Conservation (phyloP, 2,329 filamentous ascomycete genomes). For the Alternaria viburni region DNA sequence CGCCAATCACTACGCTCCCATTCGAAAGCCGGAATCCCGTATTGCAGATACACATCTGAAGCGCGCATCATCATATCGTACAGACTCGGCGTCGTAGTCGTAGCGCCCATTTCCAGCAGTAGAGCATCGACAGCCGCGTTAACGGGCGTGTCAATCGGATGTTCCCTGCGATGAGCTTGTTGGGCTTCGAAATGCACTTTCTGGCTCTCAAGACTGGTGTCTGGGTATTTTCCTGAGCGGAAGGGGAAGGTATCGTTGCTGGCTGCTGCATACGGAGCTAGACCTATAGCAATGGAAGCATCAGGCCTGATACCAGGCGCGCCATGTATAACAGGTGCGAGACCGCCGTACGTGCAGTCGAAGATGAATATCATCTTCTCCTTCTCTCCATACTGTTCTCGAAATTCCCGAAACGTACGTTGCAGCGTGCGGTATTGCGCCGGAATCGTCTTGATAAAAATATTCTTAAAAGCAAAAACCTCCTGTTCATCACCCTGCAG, state of each 20-base stretch:
- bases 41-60: conserved; percentile 39
- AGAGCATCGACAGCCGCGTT: conserved; percentile 17
- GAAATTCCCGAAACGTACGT: conserved; percentile 34
- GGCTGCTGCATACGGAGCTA: conserved; percentile 19
- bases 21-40: conserved; percentile 45
- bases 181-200: conserved; percentile 12
- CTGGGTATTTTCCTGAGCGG: conserved; percentile 13
- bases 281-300: conserved; percentile 52
- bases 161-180: not conserved
- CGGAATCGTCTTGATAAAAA: conserved; percentile 47
- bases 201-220: conserved; percentile 10
- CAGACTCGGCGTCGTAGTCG: conserved; percentile 1
- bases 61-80: conserved; percentile 27
- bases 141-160: conserved; percentile 16
- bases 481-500: conserved; percentile 34
- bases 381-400: conserved; percentile 35
- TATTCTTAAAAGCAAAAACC: conserved; percentile 42
- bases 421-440: conserved; percentile 43
- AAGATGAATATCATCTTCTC: conserved; percentile 53
- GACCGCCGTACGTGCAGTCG: conserved; percentile 51
- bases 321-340: conserved; percentile 34
- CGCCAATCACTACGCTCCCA: conserved; percentile 47
- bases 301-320: conserved; percentile 46
- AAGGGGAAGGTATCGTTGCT: conserved; percentile 23
- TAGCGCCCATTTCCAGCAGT: conserved; percentile 11